Conservation (phyloP, 768 basidiomycete genomes). For the Trametes meyenii region DNA sequence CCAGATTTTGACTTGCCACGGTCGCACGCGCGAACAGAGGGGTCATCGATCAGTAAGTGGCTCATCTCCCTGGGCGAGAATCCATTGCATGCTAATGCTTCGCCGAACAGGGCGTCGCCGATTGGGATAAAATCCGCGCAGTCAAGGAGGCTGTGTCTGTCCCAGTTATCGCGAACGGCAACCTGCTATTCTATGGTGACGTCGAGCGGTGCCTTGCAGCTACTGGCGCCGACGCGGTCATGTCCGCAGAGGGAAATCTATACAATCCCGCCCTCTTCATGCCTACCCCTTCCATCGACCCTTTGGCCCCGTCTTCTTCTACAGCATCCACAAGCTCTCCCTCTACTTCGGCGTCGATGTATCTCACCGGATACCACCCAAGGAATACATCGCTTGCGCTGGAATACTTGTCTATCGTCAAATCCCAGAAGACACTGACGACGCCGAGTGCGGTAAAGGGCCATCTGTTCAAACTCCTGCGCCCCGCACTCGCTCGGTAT, state of each 20-base stretch:
- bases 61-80: not conserved
- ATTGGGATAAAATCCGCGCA: constrained; percentile 87
- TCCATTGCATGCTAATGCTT: not conserved
- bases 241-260: constrained; percentile 93
- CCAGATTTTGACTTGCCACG: constrained; percentile 93
- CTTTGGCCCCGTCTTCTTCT: constrained; percentile 1
- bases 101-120: constrained; percentile 70
- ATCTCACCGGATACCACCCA: constrained; percentile 50
- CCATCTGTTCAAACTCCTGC: constrained; percentile 91
- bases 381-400: constrained; percentile 69
- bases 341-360: constrained; percentile 31
- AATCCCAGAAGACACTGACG: constrained; percentile 69
- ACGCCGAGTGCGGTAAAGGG: constrained; percentile 79
- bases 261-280: constrained; percentile 88
- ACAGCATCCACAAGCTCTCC: not conserved
- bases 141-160: constrained; percentile 90
- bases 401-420: constrained; percentile 86
- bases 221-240: constrained; percentile 90
- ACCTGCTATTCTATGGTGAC: constrained; percentile 87
- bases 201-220: constrained; percentile 74
- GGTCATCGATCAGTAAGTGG: constrained; percentile 74
- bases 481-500: constrained; percentile 68
- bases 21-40: constrained; percentile 87
- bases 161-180: constrained; percentile 97
- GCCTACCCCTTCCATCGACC: constrained; percentile 15